Evolutionary conservation across 768 basidiomycete genomes (phyloP), one percentile per base, ranked within the genome.

Genomic region (Wakefieldia striispora): DNA sequence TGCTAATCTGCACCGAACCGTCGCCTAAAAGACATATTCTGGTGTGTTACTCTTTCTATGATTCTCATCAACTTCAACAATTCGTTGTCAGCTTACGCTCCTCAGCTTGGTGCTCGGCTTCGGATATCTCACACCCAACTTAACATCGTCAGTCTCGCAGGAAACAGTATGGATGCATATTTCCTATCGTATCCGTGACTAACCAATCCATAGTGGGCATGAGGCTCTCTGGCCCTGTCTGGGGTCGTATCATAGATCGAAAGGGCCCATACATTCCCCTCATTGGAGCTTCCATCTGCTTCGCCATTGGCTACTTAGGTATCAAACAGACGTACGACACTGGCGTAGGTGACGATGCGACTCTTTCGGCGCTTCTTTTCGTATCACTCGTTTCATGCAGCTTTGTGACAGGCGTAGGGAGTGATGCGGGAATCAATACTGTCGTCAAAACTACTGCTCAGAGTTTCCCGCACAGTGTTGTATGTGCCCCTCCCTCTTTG

Each of bases 361-460:
- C 73, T 1, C 54, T 82, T 36, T 72, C 80, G 0, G 62, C 60
- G 0, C 51, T 79, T n/a, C 69, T 70, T 9, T 72, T 88, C 39
- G 56, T 60, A 35, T 48, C 80, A 1, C 78, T 95, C 3, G 72
- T 84, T 1, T 8, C 79, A 6, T 91, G 80, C 55, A 79, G 79
- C 47, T 86, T 80, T 65, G 69, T 89, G 59, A 91, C 88, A 0
- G 94, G 94, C 0, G 69, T 78, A 2, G 94, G 91, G 1, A 86
- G 85, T 0, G 86, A 85, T 51, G 84, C 79, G 2, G 91, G 89
- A 0, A 65, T 90, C 5, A 71, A 76, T 0, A 76, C 83, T 17
- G 75, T 83, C 0, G 72, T 94, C 19, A 97, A 95, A 60, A 74
- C 88, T 2, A 88, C 87, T 0, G 94, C 93, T 0, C 92, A 88